phyloP scores from a whole-genome alignment of 2,329 filamentous ascomycete species.

The Colletotrichum sp. region DNA sequence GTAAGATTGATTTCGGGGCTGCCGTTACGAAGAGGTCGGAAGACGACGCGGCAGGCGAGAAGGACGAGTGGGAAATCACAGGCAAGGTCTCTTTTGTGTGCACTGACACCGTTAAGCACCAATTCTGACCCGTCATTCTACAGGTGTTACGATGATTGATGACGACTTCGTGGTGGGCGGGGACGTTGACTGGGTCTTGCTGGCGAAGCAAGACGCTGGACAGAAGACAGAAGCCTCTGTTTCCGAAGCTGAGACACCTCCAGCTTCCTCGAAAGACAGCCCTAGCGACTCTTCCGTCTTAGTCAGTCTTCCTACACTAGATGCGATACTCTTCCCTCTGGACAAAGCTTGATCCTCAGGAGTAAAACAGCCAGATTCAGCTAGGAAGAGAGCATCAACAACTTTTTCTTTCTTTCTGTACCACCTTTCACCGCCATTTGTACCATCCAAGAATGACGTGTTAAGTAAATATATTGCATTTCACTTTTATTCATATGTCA shows the following conservation, averaged over 20 bases:
- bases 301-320: not conserved
- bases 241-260: not conserved
- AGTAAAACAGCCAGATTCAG: not conserved
- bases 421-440: not conserved
- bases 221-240: not conserved
- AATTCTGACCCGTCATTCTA: not conserved
- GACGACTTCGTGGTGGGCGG: not conserved
- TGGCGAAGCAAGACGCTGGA: not conserved
- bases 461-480: not conserved
- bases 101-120: not conserved
- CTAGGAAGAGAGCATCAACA: not conserved
- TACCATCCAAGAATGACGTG: not conserved
- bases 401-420: not conserved
- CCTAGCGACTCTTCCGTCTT: not conserved
- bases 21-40: not conserved
- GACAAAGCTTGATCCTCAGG: not conserved
- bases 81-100: not conserved
- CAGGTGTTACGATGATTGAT: not conserved
- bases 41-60: not conserved
- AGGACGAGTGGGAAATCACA: not conserved
- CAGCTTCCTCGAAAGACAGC: not conserved
- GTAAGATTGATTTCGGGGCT: not conserved
- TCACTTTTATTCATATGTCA: not conserved
- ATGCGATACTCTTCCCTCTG: not conserved
- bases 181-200: not conserved